Evolutionary conservation across 2,329 filamentous ascomycete genomes (phyloP), one percentile per base, ranked within the genome.

Genomic region (Scedosporium boydii): DNA sequence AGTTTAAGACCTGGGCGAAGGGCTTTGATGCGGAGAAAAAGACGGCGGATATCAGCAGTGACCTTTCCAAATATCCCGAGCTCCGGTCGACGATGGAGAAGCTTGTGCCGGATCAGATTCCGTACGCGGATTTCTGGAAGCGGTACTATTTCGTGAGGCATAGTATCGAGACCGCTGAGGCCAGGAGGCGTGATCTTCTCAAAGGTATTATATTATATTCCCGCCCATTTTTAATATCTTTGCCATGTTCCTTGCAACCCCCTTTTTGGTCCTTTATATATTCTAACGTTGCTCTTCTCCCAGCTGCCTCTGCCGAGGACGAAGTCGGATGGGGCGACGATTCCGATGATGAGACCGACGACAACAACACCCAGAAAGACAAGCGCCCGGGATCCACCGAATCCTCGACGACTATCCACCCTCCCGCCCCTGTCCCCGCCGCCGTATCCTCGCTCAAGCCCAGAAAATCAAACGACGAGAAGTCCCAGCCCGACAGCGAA

Each of bases 101-200:
- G 77, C 78, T 96, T 62, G 95, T 99, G n/a, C 95, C 95, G 1
- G 92, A 93, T 74, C 84, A 86, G 68, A 90, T 97, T n/a, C 83
- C 93, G 41, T 99, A 99, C 70, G 82, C 80, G 60, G 84, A 89
- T 60, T 99, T 99, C 73, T 99, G 95, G 93, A 89, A 84, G 72
- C 83, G 95, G 62, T 99, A 99, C 76, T 98, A 98, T 74, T 99
- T 96, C 78, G 77, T 98, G 66, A 83, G 93, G 69, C 89, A 96
- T 70, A 91, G 95, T 16, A 89, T 99, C 66, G 93, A 98, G 78
- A 93, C 90, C 27, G 93, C 96, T 63, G 95, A 99, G 77, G 87
- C 89, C 70, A 87, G 91, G 73, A 83, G 95, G 73, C 87, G 89
- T 68, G 95, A 99, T 74, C 82, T 99, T 63, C 79, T 99, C 23